A percentile compares a stretch with the other conserved stretches of the same genome.
These are phyloP conservation scores for Telopea speciosissima DNA, from an alignment of 177 flowering plant species.

Conservation along the genomic window DNA sequence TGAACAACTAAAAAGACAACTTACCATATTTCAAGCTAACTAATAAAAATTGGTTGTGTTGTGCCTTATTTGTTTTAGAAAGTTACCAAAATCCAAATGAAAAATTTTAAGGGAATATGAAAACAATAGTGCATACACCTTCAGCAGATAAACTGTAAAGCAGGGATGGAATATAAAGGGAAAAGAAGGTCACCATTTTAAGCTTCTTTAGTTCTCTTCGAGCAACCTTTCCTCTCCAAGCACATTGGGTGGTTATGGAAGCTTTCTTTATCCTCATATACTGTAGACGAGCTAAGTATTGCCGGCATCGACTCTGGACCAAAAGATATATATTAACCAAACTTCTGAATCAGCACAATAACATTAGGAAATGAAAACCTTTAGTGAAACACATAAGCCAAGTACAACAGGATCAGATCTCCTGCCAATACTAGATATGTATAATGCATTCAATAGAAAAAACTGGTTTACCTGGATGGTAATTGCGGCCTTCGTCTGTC, in stretches of 20 bases:
- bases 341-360: neutral
- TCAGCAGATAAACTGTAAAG: neutral
- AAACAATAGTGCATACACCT: neutral
- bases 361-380: too few relatives aligned
- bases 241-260: constrained; percentile 65
- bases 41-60: neutral
- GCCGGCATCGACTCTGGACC: constrained; percentile 58
- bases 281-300: constrained; percentile 32
- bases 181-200: constrained; percentile 51
- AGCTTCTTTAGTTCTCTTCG: constrained; percentile 66
- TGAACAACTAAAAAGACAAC: neutral
- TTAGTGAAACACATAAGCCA: too few relatives aligned
- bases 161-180: neutral
- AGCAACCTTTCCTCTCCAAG: constrained; percentile 71
- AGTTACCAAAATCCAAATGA: neutral
- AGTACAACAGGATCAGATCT: neutral
- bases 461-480: constrained; percentile 60
- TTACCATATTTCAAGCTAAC: neutral
- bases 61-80: neutral
- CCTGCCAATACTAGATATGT: neutral
- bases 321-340: neutral
- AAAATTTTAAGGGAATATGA: too few relatives aligned
- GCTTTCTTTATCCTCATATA: constrained; percentile 55
- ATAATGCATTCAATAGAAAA: neutral
- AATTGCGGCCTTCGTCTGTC: constrained; percentile 75